A percentile compares a stretch with the other conserved stretches of the same genome.
Evolutionary conservation across 2,329 filamentous ascomycete genomes (phyloP).

Genomic region (Colletotrichum tofieldiae): DNA sequence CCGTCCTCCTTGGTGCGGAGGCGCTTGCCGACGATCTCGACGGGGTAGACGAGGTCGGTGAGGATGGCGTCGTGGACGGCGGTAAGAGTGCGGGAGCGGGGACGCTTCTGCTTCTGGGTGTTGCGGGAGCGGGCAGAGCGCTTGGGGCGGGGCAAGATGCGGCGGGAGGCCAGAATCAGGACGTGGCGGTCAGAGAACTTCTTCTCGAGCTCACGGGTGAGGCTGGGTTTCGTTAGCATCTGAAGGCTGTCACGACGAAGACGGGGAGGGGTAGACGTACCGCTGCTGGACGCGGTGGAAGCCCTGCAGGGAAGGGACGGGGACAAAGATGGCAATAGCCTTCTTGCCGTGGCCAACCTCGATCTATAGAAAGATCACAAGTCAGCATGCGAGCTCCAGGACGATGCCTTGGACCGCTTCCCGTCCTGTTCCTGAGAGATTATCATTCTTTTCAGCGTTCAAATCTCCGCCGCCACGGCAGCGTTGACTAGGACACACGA

Average conservation of each 20-base stretch:
- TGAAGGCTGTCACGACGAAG: not conserved
- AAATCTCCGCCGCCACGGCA: slow-evolving; percentile 45
- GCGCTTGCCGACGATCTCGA: slow-evolving; percentile 99
- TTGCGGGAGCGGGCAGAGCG: slow-evolving; percentile 97
- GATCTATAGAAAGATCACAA: slow-evolving; percentile 84
- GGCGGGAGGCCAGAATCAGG: slow-evolving; percentile 98
- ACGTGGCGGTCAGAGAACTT: slow-evolving; percentile 99
- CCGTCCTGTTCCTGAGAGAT: slow-evolving; percentile 75
- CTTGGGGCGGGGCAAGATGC: slow-evolving; percentile 98
- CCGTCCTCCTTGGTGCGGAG: slow-evolving; percentile 99
- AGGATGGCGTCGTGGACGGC: slow-evolving; percentile 99
- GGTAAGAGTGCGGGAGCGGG: slow-evolving; percentile 96
- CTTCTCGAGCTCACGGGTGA: slow-evolving; percentile 99
- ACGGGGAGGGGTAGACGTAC: slow-evolving; percentile 71
- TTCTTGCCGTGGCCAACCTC: slow-evolving; percentile 99
- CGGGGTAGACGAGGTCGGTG: slow-evolving; percentile 97
- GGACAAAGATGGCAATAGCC: slow-evolving; percentile 99
- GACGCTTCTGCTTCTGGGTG: slow-evolving; percentile 98
- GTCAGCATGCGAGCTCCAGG: slow-evolving; percentile 85
- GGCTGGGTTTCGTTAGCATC: slow-evolving; percentile 67
- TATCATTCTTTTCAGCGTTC: slow-evolving; percentile 45
- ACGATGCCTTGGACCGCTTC: slow-evolving; percentile 81
- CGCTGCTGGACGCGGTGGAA: slow-evolving; percentile 99
- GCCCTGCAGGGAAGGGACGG: slow-evolving; percentile 96
- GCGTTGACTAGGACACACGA: not conserved